Evolutionary conservation across 495 filamentous ascomycete species (phyloP).

Genomic region (Friedmanniomyces endolithicus): DNA sequence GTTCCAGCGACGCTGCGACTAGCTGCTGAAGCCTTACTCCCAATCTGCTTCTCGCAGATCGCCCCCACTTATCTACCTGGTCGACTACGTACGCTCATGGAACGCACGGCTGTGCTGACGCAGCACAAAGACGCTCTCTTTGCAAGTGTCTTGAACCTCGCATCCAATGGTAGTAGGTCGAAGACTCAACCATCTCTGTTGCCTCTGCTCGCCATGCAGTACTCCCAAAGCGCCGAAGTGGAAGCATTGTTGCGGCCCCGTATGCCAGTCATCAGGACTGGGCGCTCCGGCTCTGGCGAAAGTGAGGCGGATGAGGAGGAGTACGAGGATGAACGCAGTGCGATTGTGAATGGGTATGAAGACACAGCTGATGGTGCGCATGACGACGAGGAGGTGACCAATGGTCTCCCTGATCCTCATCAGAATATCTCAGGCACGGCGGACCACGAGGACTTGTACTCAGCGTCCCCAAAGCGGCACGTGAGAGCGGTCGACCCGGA

Average conservation of each 20-base stretch:
- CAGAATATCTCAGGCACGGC: neutral
- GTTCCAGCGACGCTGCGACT: slow-evolving; percentile 29
- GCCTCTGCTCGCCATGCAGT: slow-evolving; percentile 55
- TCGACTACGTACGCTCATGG: slow-evolving; percentile 55
- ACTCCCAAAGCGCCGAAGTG: slow-evolving; percentile 47
- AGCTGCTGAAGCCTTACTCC: slow-evolving; percentile 50
- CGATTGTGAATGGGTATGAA: neutral
- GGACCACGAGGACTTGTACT: slow-evolving; percentile 2
- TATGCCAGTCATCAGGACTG: slow-evolving; percentile 40
- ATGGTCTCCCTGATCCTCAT: neutral
- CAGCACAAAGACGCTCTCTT: slow-evolving; percentile 55
- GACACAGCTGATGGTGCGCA: neutral
- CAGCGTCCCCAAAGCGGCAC: neutral
- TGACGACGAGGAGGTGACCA: neutral
- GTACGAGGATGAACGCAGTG: slow-evolving; percentile 6
- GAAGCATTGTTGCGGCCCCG: slow-evolving; percentile 60
- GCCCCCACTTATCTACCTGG: slow-evolving; percentile 49
- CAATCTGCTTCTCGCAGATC: slow-evolving; percentile 44
- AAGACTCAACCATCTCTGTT: slow-evolving; percentile 55
- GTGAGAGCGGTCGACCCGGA: neutral
- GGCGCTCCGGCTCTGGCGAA: slow-evolving; percentile 8
- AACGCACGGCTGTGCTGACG: slow-evolving; percentile 62
- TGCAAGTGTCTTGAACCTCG: slow-evolving; percentile 67
- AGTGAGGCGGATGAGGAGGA: slow-evolving; percentile 12
- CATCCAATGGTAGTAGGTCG: slow-evolving; percentile 44